Evolutionary conservation across 2,329 filamentous ascomycete species (phyloP), one percentile per base, ranked within the genome.

Genomic region (Pseudopyricularia javanii): DNA sequence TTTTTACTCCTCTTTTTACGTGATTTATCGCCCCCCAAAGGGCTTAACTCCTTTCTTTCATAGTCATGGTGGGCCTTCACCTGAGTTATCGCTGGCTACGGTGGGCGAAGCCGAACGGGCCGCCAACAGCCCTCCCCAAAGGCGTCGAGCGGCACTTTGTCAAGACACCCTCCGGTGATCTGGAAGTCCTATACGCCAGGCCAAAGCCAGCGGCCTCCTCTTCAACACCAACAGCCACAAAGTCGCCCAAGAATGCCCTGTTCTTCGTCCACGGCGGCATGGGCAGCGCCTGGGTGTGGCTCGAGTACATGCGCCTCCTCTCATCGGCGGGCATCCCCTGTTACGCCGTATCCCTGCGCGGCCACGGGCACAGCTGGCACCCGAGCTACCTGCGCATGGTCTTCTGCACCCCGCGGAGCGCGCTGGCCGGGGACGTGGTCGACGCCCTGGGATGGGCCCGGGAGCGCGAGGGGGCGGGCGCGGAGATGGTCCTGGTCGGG

Each of bases 191-290:
- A 28, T 67, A 65, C 54, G 70, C 69, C n/a, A 57, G 61, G 14
- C 68, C 70, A 1, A 52, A 6, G n/a, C n/a, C 24, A 12, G n/a
- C 57, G 4, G 4, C 28, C 28, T 30, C 2, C 56, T 54, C 20
- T 24, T 4, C 40, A 3, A 45, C 40, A 12, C 9, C 40, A 24
- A 24, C 40, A 24, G 52, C 40, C 40, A 11, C 43, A 30, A 47
- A 20, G 6, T 30, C 45, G n/a, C 50, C 54, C 7, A 48, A 34
- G 12, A 59, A 61, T 14, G 69, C 73, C 2, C 60, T 79, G 12
- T 70, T 78, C 64, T 78, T 79, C 62, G 65, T 71, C 33, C 76
- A 80, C 56, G 76, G 76, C 37, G 75, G 75, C 49, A 77, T 78
- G 66, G 76, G 75, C 40, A 68, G 67, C 52, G 78, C 76, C 7